Evolutionary conservation across 371 early-diverging fungal genomes (phyloP), one percentile per base, ranked within the genome.

Genomic region (Mortierella sp.): DNA sequence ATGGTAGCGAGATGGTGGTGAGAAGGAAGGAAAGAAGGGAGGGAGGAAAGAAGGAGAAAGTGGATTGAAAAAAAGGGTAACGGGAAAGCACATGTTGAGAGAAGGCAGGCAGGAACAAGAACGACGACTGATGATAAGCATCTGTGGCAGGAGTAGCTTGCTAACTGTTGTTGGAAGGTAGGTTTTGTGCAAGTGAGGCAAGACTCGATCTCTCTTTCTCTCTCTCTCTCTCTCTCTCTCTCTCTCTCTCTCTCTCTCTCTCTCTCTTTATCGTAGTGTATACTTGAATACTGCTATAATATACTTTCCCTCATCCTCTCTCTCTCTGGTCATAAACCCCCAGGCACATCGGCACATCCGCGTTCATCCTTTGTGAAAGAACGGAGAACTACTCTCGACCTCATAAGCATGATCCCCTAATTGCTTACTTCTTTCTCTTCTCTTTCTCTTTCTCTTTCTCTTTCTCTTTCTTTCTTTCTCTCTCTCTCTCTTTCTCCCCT

Each of bases 361-460:
- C 43, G 43, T 43, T 52, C 55, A 24, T 28, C 28, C 55, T 55
- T 55, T 28, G 47, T 47, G 47, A 47, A 47, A 47, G 47, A 47
- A 19, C 13, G 47, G 45, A 55, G 28, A 62, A 62, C 62, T 45
- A 43, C 62, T 45, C 24, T 45, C 45, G 21, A 13, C 22, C 15
- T 59, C 10, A 38, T 36, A 38, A 62, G 45, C 62, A 62, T 62
- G 62, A 62, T 67, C 55, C 36, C 13, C 5, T 28, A 28, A 28
- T 52, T 52, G n/a, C 52, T 52, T 22, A 13, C 68, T 40, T 22
- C 4, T n/a, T n/a, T 41, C 33, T 24, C n/a, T 6, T 38, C 3
- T 3, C n/a, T 60, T n/a, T 50, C 41, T 50, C 19, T 43, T 32
- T 60, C 45, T 60, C 36, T 53, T 3, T 58, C 36, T 36, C 8